Conservation (phyloP, 331 rosid species). For the Saraca asoca region DNA sequence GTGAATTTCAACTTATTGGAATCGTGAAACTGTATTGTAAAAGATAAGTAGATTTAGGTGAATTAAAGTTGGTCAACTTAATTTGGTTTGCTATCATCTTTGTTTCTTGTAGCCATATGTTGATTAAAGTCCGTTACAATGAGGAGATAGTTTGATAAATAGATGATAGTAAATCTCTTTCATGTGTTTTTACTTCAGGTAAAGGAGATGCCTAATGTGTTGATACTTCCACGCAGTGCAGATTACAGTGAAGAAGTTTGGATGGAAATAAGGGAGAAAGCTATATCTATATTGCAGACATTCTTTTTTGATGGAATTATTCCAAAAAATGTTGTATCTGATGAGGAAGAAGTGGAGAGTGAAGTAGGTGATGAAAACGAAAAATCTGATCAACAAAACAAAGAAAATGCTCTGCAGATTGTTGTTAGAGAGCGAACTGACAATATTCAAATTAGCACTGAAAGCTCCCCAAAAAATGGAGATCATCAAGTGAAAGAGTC, state of each 20-base stretch:
- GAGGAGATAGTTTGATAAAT: neutral
- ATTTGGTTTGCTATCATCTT: slow-evolving; percentile 8
- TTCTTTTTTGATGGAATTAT: slow-evolving; percentile 83
- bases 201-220: slow-evolving; percentile 98
- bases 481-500: slow-evolving; percentile 54
- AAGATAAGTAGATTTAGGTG: slow-evolving; percentile 18
- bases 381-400: slow-evolving; percentile 58
- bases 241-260: slow-evolving; percentile 99
- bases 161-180: slow-evolving; percentile 24
- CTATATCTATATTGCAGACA: slow-evolving; percentile 79
- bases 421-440: slow-evolving; percentile 61
- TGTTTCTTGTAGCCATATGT: slow-evolving; percentile 1
- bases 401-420: slow-evolving; percentile 56
- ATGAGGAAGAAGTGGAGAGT: slow-evolving; percentile 69
- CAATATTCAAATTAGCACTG: slow-evolving; percentile 57
- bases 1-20: no score
- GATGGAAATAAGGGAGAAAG: slow-evolving; percentile 99
- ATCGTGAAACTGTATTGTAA: slow-evolving; percentile 13
- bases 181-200: slow-evolving; percentile 60
- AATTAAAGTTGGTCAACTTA: slow-evolving; percentile 12
- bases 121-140: slow-evolving; percentile 13
- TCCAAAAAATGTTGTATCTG: slow-evolving; percentile 80
- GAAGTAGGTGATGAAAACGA: slow-evolving; percentile 71
- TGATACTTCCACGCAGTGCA: slow-evolving; percentile 99
- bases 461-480: slow-evolving; percentile 71